A percentile compares a stretch with the other conserved stretches of the same genome.
Conservation (phyloP, 148 eudicot species). For the Vaccinium myrtillus region DNA sequence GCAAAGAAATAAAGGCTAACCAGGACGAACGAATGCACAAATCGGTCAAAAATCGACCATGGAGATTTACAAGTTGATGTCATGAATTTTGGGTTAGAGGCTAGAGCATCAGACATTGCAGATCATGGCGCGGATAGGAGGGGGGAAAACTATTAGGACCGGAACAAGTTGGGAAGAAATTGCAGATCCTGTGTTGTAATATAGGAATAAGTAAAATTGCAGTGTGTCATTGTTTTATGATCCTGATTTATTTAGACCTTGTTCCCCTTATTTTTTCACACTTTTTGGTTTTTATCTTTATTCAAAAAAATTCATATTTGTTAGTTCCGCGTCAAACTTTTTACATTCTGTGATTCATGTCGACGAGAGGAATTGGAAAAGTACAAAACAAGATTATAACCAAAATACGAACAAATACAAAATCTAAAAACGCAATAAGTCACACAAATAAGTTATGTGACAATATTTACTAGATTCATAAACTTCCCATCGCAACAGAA, state of each 20-base stretch:
- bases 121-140: background rate
- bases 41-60: background rate
- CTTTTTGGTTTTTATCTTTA: too few species aligned
- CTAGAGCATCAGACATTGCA: background rate
- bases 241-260: background rate
- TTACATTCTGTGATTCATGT: too few species aligned
- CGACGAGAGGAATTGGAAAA: too few species aligned
- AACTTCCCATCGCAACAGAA: background rate
- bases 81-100: background rate
- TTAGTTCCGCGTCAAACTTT: too few species aligned
- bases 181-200: background rate
- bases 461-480: background rate
- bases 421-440: too few species aligned
- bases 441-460: too few species aligned
- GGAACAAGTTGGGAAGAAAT: background rate
- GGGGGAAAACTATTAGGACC: background rate
- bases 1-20: background rate
- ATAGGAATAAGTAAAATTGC: background rate
- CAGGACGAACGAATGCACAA: background rate
- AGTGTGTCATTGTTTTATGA: background rate
- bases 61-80: background rate
- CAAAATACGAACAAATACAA: too few species aligned
- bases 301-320: too few species aligned
- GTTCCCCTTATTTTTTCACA: too few species aligned
- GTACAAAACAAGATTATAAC: too few species aligned